Conservation (phyloP, 148 eudicot genomes). For the Vaccinium corymbosum region DNA sequence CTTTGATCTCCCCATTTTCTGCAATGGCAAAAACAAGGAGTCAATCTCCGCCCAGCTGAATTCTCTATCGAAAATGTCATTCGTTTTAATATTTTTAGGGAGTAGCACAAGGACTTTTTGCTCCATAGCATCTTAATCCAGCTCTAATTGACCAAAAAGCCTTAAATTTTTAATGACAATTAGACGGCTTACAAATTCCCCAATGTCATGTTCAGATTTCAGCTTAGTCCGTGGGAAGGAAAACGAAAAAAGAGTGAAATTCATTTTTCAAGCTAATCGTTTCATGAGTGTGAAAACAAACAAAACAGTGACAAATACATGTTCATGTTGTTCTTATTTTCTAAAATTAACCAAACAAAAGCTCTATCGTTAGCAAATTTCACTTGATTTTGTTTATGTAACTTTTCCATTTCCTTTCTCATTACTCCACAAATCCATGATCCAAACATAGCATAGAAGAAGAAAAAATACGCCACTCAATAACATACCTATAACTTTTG, state of each 20-base stretch:
- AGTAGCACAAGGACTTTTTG: neutral
- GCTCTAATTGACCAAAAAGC: neutral
- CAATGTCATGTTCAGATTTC: neutral
- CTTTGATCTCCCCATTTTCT: constrained; percentile 50
- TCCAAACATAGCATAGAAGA: neutral
- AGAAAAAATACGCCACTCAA: neutral
- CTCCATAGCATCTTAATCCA: neutral
- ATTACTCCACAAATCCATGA: neutral
- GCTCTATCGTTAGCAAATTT: neutral
- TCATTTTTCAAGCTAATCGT: neutral
- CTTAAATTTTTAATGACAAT: no score
- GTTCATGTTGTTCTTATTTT: neutral
- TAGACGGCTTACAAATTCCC: no score
- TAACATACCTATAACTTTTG: constrained; percentile 51
- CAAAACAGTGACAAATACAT: neutral
- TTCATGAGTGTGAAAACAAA: neutral
- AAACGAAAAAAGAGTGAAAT: neutral
- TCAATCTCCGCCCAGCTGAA: neutral
- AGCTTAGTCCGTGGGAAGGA: no score
- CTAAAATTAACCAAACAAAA: neutral
- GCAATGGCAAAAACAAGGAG: constrained; percentile 7
- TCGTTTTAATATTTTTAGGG: neutral
- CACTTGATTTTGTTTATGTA: neutral
- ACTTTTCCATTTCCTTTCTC: neutral
- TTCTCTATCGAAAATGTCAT: neutral